phyloP scores from a whole-genome alignment of 2,329 filamentous ascomycete genomes.

The Lomentospora prolificans region DNA sequence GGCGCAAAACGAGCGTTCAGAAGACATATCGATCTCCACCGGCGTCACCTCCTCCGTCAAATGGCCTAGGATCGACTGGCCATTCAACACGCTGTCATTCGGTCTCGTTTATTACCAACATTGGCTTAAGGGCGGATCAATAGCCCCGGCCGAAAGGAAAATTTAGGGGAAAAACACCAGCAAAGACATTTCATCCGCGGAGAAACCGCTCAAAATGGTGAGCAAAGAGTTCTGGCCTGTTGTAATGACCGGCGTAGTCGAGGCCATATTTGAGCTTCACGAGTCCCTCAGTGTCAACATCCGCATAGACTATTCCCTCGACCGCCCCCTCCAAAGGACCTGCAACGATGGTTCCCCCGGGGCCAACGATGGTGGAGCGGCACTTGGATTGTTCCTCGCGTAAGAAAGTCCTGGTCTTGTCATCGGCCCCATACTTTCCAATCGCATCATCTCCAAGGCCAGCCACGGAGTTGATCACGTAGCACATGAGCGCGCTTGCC shows the following conservation, averaged over 20 bases:
- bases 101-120: too few relatives aligned
- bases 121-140: too few relatives aligned
- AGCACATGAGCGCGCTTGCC: slow-evolving; percentile 9
- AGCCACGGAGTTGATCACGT: slow-evolving; percentile 12
- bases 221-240: slow-evolving; percentile 12
- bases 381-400: slow-evolving; percentile 4
- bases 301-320: slow-evolving; percentile 12
- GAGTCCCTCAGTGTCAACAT: slow-evolving; percentile 8
- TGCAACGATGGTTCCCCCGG: slow-evolving; percentile 5
- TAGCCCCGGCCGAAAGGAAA: too few relatives aligned
- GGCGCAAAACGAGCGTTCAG: too few relatives aligned
- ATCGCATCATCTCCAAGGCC: slow-evolving; percentile 10
- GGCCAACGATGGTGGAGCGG: slow-evolving; percentile 9
- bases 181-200: neutral
- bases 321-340: slow-evolving; percentile 1
- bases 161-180: neutral
- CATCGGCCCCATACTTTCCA: slow-evolving; percentile 8
- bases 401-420: slow-evolving; percentile 4
- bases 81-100: too few relatives aligned
- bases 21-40: too few relatives aligned
- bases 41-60: too few relatives aligned
- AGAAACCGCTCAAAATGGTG: slow-evolving; percentile 7
- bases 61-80: too few relatives aligned
- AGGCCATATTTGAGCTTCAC: slow-evolving; percentile 10
- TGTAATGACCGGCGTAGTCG: slow-evolving; percentile 14